Percentiles rank a stretch among this genome's conserved stretches.
phyloP scores from a whole-genome alignment of 2,329 filamentous ascomycete species.

The Mollisiaceae sp. region DNA sequence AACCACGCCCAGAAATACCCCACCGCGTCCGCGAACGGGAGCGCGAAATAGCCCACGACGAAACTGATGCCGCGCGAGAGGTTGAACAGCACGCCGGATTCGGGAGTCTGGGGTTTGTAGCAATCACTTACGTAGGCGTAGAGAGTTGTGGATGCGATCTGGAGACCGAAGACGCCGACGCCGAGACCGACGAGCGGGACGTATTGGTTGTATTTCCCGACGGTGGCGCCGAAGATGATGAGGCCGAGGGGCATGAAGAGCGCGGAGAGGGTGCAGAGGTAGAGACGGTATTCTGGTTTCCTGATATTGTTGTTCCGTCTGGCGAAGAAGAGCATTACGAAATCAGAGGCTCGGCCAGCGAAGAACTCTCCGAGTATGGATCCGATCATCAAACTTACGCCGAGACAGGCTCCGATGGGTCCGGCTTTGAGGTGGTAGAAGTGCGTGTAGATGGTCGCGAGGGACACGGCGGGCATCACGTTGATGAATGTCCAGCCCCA shows the following conservation, averaged over 20 bases:
- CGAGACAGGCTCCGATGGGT: slow-evolving; percentile 39
- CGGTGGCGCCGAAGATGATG: slow-evolving; percentile 39
- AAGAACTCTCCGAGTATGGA: slow-evolving; percentile 38
- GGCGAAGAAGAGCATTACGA: slow-evolving; percentile 34
- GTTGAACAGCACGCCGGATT: slow-evolving; percentile 39
- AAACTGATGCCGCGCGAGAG: slow-evolving; percentile 36
- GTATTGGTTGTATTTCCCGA: slow-evolving; percentile 31
- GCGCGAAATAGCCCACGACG: slow-evolving; percentile 37
- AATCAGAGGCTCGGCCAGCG: slow-evolving; percentile 36
- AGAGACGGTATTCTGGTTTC: slow-evolving; percentile 39
- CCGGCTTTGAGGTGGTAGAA: slow-evolving; percentile 36
- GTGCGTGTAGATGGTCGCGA: slow-evolving; percentile 38
- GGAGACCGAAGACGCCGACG: slow-evolving; percentile 38
- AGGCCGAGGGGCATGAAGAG: slow-evolving; percentile 40
- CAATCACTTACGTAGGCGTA: slow-evolving; percentile 40
- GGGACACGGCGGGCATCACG: slow-evolving; percentile 37
- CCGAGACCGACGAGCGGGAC: slow-evolving; percentile 37
- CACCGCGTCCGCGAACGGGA: slow-evolving; percentile 33
- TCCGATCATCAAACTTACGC: slow-evolving; percentile 36
- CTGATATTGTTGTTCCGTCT: slow-evolving; percentile 29
- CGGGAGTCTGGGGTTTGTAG: slow-evolving; percentile 39
- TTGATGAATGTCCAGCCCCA: slow-evolving; percentile 41
- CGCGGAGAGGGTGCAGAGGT: slow-evolving; percentile 35
- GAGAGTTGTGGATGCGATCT: slow-evolving; percentile 37
- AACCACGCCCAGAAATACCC: slow-evolving; percentile 37